phyloP scores from a whole-genome alignment of 73 alveolate species.

The Paramecium pentaurelia region DNA sequence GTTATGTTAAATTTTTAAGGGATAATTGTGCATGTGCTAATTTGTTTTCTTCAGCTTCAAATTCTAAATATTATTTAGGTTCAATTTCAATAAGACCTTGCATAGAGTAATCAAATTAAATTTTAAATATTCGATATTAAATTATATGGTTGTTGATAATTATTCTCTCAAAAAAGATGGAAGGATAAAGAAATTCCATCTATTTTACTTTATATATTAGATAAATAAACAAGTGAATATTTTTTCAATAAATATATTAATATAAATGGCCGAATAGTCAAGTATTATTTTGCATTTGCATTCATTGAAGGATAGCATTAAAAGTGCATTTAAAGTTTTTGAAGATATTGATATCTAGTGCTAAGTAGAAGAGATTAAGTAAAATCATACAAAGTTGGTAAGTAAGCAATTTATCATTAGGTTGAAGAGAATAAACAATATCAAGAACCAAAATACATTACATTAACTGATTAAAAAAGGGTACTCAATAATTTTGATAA shows the following conservation, averaged over 20 bases:
- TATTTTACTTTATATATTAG: neutral
- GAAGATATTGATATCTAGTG: neutral
- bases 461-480: neutral
- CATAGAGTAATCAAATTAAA: neutral
- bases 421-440: neutral
- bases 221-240: neutral
- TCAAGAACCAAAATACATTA: neutral
- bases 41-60: neutral
- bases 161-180: neutral
- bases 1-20: neutral
- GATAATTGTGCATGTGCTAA: neutral
- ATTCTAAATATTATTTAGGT: neutral
- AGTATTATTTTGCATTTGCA: neutral
- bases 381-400: neutral
- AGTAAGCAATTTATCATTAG: neutral
- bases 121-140: neutral
- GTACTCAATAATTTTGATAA: conserved; percentile 3
- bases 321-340: neutral
- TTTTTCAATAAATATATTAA: neutral
- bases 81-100: neutral
- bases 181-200: neutral
- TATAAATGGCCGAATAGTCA: neutral
- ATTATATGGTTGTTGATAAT: neutral
- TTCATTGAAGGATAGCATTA: neutral
- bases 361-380: neutral